Evolutionary conservation across 768 basidiomycete genomes (phyloP), one percentile per base, ranked within the genome.

Genomic region (Collybia mongolica): DNA sequence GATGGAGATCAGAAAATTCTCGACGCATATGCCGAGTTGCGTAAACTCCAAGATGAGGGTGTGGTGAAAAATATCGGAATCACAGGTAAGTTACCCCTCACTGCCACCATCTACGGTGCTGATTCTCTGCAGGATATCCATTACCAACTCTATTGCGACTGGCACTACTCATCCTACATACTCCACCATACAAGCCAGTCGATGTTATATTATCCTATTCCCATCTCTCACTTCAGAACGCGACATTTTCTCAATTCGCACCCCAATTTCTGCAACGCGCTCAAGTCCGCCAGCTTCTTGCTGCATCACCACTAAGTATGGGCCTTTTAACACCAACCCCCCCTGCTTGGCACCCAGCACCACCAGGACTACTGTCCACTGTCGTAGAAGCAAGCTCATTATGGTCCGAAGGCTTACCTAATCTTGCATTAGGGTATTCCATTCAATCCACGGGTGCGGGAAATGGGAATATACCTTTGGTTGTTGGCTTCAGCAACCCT

Each of bases 241-340:
- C 71, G 48, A 83, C 79, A 14, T 75, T 85, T 62, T 63, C 66
- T 36, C 65, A 73, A 8, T 92, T 84, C 62, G 74, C 76, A 22
- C 68, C 76, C 9, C 75, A 78, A 36, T 77, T 93, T 48, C 71
- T 73, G 54, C 62, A 69, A 17, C 84, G 86, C 19, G 90, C 90
- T 0, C 70, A 79, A 44, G 78, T 95, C 39, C 63, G 66, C 48
- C 87, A 90, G 48, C 72, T 95, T 23, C 46, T 93, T 44, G 73
- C 85, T 2, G 93, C 93, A 1, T 92, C 91, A 2, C 93, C 93
- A 6, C 73, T 95, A 46, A 85, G 80, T 62, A 94, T 94, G 92
- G 86, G 86, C 0, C 77, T 94, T 2, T 75, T 95, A 28, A 82
- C 83, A 0, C 55, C 68, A 2, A 63, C 62, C 0, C 74, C 77